Conservation (phyloP, 441 rosid genomes). For the Theobroma grandiflorum region DNA sequence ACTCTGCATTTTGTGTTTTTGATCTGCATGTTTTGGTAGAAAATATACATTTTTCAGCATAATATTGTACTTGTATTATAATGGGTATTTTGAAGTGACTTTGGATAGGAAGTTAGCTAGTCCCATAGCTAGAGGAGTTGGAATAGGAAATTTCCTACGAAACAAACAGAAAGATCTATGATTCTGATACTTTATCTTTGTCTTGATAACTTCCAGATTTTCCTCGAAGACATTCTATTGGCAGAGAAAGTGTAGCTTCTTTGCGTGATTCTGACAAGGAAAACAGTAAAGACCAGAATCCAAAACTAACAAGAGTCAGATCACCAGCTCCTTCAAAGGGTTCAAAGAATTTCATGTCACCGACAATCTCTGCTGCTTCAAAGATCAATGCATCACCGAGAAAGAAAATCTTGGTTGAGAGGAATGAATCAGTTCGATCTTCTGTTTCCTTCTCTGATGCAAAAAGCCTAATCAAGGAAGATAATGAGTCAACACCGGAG, state of each 20-base stretch:
- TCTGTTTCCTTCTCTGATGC: constrained; percentile 54
- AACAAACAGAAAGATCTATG: background rate
- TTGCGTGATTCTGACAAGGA: constrained; percentile 62
- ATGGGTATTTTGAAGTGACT: background rate
- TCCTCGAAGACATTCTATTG: constrained; percentile 51
- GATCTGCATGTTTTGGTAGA: background rate
- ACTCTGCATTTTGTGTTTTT: background rate
- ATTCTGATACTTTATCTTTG: background rate
- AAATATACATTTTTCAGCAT: background rate
- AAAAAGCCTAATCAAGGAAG: constrained; percentile 35
- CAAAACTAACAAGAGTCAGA: constrained; percentile 41
- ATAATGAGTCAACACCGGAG: constrained; percentile 6
- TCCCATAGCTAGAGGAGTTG: background rate
- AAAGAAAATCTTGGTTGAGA: constrained; percentile 74
- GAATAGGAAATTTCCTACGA: background rate
- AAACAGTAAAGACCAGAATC: constrained; percentile 50
- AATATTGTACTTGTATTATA: background rate
- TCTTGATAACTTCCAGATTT: constrained; percentile 36
- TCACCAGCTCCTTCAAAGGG: constrained; percentile 55
- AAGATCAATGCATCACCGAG: constrained; percentile 77
- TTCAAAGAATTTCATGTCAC: constrained; percentile 86
- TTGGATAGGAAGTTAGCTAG: background rate
- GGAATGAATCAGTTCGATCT: constrained; percentile 56
- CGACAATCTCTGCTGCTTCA: constrained; percentile 85
- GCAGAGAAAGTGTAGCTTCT: constrained; percentile 49